These are phyloP conservation scores for Apiospora sp. DNA, from an alignment of 2,329 filamentous ascomycete genomes.

Conservation along the genomic window DNA sequence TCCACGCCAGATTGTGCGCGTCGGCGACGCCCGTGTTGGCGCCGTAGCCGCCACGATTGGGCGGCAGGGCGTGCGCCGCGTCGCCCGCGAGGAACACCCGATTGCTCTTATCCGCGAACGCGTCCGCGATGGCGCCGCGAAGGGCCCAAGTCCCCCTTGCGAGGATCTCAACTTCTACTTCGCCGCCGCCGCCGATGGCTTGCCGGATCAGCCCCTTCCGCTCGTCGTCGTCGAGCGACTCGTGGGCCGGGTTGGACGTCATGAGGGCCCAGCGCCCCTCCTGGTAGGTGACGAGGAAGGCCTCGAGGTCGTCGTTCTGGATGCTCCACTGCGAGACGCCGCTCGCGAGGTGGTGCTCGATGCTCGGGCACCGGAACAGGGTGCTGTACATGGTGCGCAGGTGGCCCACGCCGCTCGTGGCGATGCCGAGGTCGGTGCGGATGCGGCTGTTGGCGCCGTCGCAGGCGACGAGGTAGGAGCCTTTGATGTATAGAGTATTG, in stretches of 20 bases:
- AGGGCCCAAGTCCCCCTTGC: constrained; percentile 27
- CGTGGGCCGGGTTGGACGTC: constrained; percentile 30
- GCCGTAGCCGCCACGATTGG: constrained; percentile 18
- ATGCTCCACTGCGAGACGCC: too few relatives aligned
- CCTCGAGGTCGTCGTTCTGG: constrained; percentile 29
- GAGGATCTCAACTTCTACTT: constrained; percentile 45
- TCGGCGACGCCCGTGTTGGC: constrained; percentile 43
- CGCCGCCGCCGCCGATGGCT: constrained; percentile 44
- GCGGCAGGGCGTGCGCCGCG: constrained; percentile 24
- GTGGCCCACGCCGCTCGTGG: constrained; percentile 34
- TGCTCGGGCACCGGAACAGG: constrained; percentile 43
- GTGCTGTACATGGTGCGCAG: constrained; percentile 46
- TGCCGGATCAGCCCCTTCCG: constrained; percentile 39
- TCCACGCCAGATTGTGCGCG: constrained; percentile 53
- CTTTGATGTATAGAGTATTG: too few relatives aligned
- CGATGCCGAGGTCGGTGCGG: background rate
- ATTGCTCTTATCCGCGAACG: background rate
- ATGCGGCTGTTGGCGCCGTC: background rate
- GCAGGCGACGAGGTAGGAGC: background rate
- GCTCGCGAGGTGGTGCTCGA: constrained; percentile 36
- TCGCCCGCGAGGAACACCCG: constrained; percentile 27
- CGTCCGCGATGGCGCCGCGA: background rate
- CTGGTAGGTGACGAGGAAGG: constrained; percentile 35
- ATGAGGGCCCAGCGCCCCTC: background rate
- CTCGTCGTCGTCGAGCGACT: constrained; percentile 43